Evolutionary conservation across 1,139 yeast genomes (phyloP).

Genomic region (Chernovozyma aurita): DNA sequence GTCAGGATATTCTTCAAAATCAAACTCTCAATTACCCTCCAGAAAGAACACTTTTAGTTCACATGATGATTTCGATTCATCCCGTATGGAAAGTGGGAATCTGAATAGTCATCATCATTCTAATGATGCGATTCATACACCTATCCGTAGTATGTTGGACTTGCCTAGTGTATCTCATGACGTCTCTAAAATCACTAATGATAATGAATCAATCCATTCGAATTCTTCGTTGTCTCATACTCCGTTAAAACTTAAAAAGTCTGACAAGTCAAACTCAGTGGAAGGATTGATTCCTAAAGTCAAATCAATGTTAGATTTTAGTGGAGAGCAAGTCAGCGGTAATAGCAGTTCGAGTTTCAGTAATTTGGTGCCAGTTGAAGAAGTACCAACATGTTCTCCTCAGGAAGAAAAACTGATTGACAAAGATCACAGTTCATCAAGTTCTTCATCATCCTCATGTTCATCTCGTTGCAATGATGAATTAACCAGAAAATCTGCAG

Average conservation of each 20-base stretch:
- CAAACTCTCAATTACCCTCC: constrained; percentile 30
- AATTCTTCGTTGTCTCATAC: constrained; percentile 23
- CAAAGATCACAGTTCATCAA: neutral
- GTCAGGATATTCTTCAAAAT: constrained; percentile 15
- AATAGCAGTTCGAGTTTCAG: neutral
- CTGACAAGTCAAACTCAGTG: constrained; percentile 3
- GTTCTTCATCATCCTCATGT: neutral
- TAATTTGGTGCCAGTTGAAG: neutral
- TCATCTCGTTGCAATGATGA: constrained; percentile 1
- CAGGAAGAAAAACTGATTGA: neutral
- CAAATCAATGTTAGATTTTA: constrained; percentile 14
- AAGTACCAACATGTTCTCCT: neutral
- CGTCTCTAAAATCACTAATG: constrained; percentile 10
- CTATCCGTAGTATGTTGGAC: constrained; percentile 41
- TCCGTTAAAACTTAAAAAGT: constrained; percentile 7
- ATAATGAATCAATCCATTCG: constrained; percentile 21
- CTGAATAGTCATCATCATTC: constrained; percentile 7
- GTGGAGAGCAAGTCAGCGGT: neutral
- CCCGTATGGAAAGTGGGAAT: neutral
- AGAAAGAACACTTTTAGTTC: constrained; percentile 28
- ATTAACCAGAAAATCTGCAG: constrained; percentile 1
- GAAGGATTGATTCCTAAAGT: constrained; percentile 9
- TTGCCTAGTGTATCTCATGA: constrained; percentile 14
- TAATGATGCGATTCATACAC: constrained; percentile 23
- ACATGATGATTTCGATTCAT: neutral